Evolutionary conservation across 805 yeast genomes (phyloP).

Genomic region (Millerozyma miso): DNA sequence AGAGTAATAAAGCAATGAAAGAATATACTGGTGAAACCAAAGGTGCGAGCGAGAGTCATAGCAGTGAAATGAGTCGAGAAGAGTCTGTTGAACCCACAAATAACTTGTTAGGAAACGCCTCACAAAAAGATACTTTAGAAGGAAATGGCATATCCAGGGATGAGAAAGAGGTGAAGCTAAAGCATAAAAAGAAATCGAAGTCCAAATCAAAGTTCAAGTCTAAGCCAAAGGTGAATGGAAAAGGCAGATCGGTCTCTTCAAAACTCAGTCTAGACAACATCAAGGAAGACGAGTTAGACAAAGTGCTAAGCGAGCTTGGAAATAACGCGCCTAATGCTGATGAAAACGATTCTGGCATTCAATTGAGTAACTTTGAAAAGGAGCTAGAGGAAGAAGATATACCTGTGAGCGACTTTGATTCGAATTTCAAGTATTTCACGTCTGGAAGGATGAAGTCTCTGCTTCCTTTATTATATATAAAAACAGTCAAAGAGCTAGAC

Average conservation of each 20-base stretch:
- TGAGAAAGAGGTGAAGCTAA: background rate
- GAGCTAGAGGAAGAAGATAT: constrained; percentile 19
- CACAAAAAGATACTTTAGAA: background rate
- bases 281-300: constrained; percentile 60
- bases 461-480: constrained; percentile 40
- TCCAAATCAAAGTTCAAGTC: constrained; percentile 1
- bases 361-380: constrained; percentile 20
- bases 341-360: constrained; percentile 14
- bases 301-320: constrained; percentile 42
- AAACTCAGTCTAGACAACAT: constrained; percentile 8
- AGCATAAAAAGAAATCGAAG: background rate
- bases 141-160: background rate
- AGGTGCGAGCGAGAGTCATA: constrained; percentile 15
- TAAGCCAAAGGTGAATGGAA: constrained; percentile 14
- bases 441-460: constrained; percentile 37
- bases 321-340: constrained; percentile 14
- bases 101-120: background rate
- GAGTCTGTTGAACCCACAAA: background rate
- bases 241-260: constrained; percentile 11
- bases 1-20: background rate
- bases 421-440: constrained; percentile 46
- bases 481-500: constrained; percentile 52
- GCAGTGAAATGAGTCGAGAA: background rate
- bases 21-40: constrained; percentile 10
- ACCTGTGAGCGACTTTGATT: constrained; percentile 36